phyloP scores from a whole-genome alignment of 164 flowering plant species.

The Berberis vulgaris region DNA sequence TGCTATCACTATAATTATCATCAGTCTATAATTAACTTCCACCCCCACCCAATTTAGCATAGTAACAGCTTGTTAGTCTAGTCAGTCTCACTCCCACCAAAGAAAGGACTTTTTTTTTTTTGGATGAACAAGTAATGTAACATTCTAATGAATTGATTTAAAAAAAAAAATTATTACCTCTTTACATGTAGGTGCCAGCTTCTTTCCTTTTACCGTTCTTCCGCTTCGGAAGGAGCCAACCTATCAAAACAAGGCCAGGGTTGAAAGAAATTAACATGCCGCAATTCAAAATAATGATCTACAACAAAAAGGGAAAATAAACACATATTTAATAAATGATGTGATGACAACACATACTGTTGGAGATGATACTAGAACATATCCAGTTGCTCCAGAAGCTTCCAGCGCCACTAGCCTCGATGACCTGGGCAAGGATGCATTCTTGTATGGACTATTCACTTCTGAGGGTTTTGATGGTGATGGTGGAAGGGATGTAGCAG shows the following conservation, averaged over 20 bases:
- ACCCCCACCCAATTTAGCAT: no score
- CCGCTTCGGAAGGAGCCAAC: conserved; percentile 79
- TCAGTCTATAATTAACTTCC: no score
- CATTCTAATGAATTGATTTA: no score
- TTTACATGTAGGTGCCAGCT: conserved; percentile 66
- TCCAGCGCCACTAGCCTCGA: conserved; percentile 68
- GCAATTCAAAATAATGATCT: background rate
- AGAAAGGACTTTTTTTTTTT: no score
- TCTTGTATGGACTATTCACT: no score
- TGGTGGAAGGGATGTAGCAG: no score
- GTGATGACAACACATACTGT: conserved; percentile 37
- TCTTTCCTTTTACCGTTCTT: conserved; percentile 71
- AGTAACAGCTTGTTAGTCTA: no score
- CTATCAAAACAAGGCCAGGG: conserved; percentile 23
- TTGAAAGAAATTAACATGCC: background rate
- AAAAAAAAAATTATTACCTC: conserved; percentile 70
- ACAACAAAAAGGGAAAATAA: no score
- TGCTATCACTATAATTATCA: no score
- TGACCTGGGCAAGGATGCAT: conserved; percentile 8
- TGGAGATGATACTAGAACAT: conserved; percentile 68
- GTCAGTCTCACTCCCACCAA: no score
- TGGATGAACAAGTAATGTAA: no score
- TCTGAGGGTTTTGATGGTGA: no score
- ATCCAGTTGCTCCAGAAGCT: conserved; percentile 60
- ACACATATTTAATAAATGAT: background rate